Percentiles rank a stretch among this genome's conserved stretches.
Conservation (phyloP, 768 basidiomycete genomes). For the Auricularia cornea region DNA sequence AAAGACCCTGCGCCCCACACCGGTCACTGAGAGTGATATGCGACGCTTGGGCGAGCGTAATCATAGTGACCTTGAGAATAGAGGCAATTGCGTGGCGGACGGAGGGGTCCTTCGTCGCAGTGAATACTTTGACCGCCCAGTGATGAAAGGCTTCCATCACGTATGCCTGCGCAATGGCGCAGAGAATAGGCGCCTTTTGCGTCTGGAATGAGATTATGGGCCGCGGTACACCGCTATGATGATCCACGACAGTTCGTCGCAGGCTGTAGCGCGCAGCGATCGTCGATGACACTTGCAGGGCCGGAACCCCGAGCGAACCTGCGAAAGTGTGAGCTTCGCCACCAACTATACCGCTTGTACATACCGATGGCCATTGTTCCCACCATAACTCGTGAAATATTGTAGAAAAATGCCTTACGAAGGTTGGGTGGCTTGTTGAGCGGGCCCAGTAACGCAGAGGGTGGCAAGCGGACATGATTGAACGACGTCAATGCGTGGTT, state of each 20-base stretch:
- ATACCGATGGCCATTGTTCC: conserved; percentile 43
- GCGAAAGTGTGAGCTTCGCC: too few relatives aligned
- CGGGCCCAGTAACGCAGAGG: conserved; percentile 35
- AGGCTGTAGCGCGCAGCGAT: conserved; percentile 53
- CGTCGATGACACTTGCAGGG: conserved; percentile 44
- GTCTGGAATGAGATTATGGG: conserved; percentile 58
- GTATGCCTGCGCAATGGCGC: conserved; percentile 42
- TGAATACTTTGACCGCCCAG: conserved; percentile 20
- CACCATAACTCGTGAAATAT: conserved; percentile 46
- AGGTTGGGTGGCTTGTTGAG: conserved; percentile 30
- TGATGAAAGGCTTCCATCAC: conserved; percentile 39
- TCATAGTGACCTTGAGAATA: conserved; percentile 46
- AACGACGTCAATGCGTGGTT: conserved; percentile 45
- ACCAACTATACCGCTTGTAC: too few relatives aligned
- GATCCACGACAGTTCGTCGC: conserved; percentile 43
- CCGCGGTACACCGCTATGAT: conserved; percentile 26
- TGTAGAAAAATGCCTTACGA: conserved; percentile 46
- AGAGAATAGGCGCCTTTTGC: conserved; percentile 51
- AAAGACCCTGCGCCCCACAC: conserved; percentile 59
- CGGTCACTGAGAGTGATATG: conserved; percentile 49
- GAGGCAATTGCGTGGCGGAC: conserved; percentile 50
- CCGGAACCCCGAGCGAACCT: conserved; percentile 36
- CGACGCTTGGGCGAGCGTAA: conserved; percentile 44
- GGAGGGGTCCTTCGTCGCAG: conserved; percentile 29
- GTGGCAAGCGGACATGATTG: conserved; percentile 43